Conservation (phyloP, 306 rosid species). For the Acacia crassicarpa region DNA sequence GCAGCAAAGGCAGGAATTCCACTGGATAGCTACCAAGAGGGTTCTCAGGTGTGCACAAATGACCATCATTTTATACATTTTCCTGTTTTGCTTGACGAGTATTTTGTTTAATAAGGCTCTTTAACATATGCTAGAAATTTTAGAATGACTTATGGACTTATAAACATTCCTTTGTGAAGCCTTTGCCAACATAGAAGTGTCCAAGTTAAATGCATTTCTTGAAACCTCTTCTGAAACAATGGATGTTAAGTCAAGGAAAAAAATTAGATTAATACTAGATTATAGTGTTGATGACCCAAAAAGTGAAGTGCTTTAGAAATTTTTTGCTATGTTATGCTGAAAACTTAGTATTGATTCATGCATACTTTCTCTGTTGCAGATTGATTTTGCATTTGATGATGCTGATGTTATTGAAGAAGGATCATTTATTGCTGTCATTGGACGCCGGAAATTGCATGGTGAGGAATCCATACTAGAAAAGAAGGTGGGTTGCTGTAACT, state of each 20-base stretch:
- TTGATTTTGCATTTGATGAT: conserved; percentile 93
- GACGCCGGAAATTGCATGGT: conserved; percentile 53
- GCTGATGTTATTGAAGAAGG: conserved; percentile 90
- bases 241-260: not conserved
- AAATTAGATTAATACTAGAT: not conserved
- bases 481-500: conserved; percentile 49
- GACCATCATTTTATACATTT: conserved; percentile 31
- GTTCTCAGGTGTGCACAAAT: conserved; percentile 51
- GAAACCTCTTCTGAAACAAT: not conserved
- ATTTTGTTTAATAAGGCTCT: conserved; percentile 34
- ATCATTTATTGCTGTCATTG: conserved; percentile 71
- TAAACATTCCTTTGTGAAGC: conserved; percentile 26
- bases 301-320: conserved; percentile 9
- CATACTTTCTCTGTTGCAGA: conserved; percentile 60
- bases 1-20: conserved; percentile 68
- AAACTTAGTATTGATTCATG: conserved; percentile 33
- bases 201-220: conserved; percentile 3
- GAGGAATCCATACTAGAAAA: conserved; percentile 77
- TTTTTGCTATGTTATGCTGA: conserved; percentile 2
- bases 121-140: conserved; percentile 26
- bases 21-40: conserved; percentile 42
- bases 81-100: conserved; percentile 21
- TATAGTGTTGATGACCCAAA: conserved; percentile 17
- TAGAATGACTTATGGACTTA: not conserved
- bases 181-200: conserved; percentile 14